Evolutionary conservation across 805 yeast species (phyloP).

Genomic region (Suhomyces faveliae): DNA sequence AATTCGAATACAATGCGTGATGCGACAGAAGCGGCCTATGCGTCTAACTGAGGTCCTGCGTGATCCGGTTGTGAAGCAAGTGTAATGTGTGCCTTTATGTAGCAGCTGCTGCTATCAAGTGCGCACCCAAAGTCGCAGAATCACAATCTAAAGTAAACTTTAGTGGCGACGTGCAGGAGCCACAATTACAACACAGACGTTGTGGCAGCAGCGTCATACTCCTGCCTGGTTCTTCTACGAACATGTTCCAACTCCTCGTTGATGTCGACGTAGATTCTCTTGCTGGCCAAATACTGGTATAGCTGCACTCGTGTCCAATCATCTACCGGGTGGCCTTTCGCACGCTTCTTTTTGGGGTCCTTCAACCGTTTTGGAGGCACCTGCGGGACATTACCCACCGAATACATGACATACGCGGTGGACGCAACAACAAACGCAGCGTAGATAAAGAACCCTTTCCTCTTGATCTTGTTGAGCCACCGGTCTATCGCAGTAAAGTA

Average conservation of each 20-base stretch:
- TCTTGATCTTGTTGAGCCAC: constrained; percentile 27
- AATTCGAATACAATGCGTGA: no score
- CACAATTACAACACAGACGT: no score
- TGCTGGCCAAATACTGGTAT: constrained; percentile 14
- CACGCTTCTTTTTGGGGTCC: constrained; percentile 3
- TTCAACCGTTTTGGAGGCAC: constrained; percentile 8
- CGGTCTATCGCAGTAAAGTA: constrained; percentile 28
- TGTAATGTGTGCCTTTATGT: no score
- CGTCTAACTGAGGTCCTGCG: no score
- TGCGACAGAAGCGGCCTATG: no score
- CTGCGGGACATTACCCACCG: constrained; percentile 7
- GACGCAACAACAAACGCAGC: constrained; percentile 30
- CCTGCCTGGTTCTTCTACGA: constrained; percentile 11
- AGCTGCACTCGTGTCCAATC: constrained; percentile 19
- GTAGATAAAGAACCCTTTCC: constrained; percentile 36
- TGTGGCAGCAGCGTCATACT: constrained; percentile 10
- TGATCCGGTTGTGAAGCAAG: no score
- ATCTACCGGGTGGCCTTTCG: constrained; percentile 10
- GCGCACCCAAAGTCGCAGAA: no score
- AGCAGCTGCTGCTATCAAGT: no score
- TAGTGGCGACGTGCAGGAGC: no score
- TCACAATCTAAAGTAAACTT: no score
- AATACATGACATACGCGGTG: constrained; percentile 27
- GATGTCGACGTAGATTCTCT: constrained; percentile 18
- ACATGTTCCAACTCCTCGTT: constrained; percentile 15